phyloP scores from a whole-genome alignment of 2,329 filamentous ascomycete species.

The Blastomyces percursus region DNA sequence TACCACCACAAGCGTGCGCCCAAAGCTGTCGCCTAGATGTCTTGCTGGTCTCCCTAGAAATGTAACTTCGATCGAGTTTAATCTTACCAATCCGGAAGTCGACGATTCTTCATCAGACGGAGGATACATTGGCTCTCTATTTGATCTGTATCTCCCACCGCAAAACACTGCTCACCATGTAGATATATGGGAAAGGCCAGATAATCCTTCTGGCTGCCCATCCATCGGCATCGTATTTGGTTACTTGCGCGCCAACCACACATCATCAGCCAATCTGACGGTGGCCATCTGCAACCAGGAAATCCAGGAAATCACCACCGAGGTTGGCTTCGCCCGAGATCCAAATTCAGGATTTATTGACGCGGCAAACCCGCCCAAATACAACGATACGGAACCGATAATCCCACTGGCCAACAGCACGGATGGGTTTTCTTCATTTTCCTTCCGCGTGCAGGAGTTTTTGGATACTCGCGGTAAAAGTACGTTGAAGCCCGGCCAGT shows the following conservation, averaged over 20 bases:
- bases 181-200: not conserved
- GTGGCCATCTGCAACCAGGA: not conserved
- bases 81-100: not conserved
- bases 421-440: not conserved
- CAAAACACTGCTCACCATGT: not conserved
- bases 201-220: not conserved
- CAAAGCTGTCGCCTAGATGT: not conserved
- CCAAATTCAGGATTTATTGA: not conserved
- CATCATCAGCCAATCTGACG: not conserved
- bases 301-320: not conserved
- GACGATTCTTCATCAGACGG: not conserved
- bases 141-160: not conserved
- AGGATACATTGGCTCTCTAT: not conserved
- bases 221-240: slow-evolving; percentile 2
- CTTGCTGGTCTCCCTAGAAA: not conserved
- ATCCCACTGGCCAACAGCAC: not conserved
- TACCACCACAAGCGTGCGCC: not conserved
- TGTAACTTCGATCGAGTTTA: not conserved
- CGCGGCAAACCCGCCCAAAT: not conserved
- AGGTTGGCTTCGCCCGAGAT: not conserved
- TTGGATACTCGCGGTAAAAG: not conserved
- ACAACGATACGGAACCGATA: not conserved
- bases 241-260: not conserved
- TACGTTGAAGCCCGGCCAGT: not conserved
- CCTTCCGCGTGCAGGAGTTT: not conserved